Base-by-base conservation (phyloP, 495 filamentous ascomycete genomes). In the Aspergillus heteromorphus region DNA sequence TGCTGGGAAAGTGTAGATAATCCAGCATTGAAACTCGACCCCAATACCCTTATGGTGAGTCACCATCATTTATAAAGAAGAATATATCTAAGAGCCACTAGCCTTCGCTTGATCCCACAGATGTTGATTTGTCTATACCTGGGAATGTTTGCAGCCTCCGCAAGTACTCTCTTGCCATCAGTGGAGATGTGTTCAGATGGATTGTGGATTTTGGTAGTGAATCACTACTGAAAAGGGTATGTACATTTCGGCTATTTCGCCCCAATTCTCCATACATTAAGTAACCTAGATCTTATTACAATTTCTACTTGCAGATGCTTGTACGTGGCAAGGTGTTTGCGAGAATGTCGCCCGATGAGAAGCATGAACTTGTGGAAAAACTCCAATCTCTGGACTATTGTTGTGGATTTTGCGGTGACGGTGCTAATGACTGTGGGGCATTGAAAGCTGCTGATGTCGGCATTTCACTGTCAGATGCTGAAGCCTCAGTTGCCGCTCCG, bases 271-370 rank as follows among this genome's bases (percentile, higher is more conserved):
- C n/a, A n/a, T n/a, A n/a, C n/a, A n/a, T n/a, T n/a, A n/a, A n/a
- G n/a, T n/a, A n/a, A n/a, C n/a, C n/a, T n/a, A n/a, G n/a, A n/a
- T n/a, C n/a, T n/a, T n/a, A n/a, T n/a, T n/a, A n/a, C n/a, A n/a
- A n/a, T n/a, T n/a, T n/a, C n/a, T n/a, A n/a, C 11, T 41, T 29
- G 36, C 30, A 91, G 81, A 89, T 97, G 83, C 87, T 99, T 56
- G 87, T 93, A 23, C 79, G 82, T 51, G 91, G 91, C 20, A 93
- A 93, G 74, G 88, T 99, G 0, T 99, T 96, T 71, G 95, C 95
- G 20, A 84, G 95, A 55, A 99, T 99, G 95, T 97, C 92, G 14
- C 95, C 95, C 0, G 95, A 99, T 68, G 93, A 99, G 70, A 99
- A 99, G 65, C 92, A 97, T 67, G 95, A 99, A 65, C 76, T 99